phyloP scores from a whole-genome alignment of 768 basidiomycete species.

The Lactifluus piperatus region DNA sequence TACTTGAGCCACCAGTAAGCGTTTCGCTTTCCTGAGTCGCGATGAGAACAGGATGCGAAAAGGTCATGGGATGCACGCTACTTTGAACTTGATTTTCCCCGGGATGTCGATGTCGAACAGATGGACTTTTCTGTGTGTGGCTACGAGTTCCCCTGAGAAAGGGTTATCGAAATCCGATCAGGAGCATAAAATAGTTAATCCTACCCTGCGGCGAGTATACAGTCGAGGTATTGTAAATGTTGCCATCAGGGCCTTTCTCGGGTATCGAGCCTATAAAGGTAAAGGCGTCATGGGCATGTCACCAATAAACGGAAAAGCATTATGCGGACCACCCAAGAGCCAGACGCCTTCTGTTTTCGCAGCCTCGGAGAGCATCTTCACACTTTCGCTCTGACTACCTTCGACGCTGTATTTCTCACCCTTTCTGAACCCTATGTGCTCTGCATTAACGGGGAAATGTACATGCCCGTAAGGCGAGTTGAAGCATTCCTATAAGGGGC shows the following conservation, averaged over 20 bases:
- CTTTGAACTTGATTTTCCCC: constrained; percentile 86
- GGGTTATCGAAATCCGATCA: constrained; percentile 6
- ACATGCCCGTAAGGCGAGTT: constrained; percentile 77
- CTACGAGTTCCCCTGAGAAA: constrained; percentile 66
- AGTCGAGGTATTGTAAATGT: constrained; percentile 88
- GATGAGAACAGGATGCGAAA: neutral
- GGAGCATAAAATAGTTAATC: neutral
- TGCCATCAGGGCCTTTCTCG: constrained; percentile 61
- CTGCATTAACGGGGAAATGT: constrained; percentile 79
- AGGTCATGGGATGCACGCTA: constrained; percentile 21
- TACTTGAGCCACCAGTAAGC: constrained; percentile 61
- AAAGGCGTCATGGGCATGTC: neutral
- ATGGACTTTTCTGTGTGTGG: constrained; percentile 89
- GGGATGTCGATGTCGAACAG: constrained; percentile 97
- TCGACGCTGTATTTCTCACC: constrained; percentile 50
- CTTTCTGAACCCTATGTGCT: constrained; percentile 56
- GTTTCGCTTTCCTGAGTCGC: constrained; percentile 75
- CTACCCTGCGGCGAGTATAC: constrained; percentile 78
- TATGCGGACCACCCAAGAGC: constrained; percentile 78
- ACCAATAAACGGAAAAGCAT: neutral
- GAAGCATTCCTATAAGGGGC: constrained; percentile 57
- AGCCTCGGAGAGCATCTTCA: constrained; percentile 70
- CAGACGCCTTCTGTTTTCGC: constrained; percentile 75
- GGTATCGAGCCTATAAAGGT: constrained; percentile 80
- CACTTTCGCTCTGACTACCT: constrained; percentile 58